Evolutionary conservation across 805 yeast genomes (phyloP), one percentile per base, ranked within the genome.

Genomic region (Saccharomycopsis fibuligera): DNA sequence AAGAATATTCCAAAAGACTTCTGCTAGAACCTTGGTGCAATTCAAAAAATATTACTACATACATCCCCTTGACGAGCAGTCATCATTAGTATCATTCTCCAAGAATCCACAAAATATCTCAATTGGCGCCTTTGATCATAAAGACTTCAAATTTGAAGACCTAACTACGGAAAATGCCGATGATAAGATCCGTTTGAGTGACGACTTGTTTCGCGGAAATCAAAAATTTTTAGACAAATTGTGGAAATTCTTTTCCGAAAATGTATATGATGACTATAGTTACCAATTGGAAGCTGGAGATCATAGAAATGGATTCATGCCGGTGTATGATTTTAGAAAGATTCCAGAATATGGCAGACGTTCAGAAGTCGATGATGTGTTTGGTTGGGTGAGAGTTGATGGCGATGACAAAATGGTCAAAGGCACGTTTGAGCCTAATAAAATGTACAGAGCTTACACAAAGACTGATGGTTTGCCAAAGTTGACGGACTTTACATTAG

Each of bases 361-460:
- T 12, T 87, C 91, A 1, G 84, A 81, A 19, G 74, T 83, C 6
- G 86, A 83, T 53, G 84, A 83, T 56, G 78, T 79, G 1, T 68
- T 79, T 45, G 95, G 95, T 1, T 83, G 81, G 57, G 80, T 85
- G 8, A 72, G 73, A 54, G 83, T 86, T 2, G 75, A 75, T 54
- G 62, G 54, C 1, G 59, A 69, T 2, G 85, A 86, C 1, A 68
- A 69, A 39, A 82, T 86, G 51, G 66, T 78, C 1, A 68, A 69
- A 1, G 73, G 65, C 1, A 67, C 78, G 17, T 86, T 78, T 56
- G 79, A 85, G 60, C 57, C 63, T 4, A 86, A 86, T 59, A 57
- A 63, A 16, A 66, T 80, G 71, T 86, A 86, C 61, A 66, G 85
- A 16, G 49, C 81, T 3, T 65, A 74, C 14, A 68, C 73, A 12